Base-by-base conservation (phyloP, 306 rosid genomes). In the Ormosia emarginata region DNA sequence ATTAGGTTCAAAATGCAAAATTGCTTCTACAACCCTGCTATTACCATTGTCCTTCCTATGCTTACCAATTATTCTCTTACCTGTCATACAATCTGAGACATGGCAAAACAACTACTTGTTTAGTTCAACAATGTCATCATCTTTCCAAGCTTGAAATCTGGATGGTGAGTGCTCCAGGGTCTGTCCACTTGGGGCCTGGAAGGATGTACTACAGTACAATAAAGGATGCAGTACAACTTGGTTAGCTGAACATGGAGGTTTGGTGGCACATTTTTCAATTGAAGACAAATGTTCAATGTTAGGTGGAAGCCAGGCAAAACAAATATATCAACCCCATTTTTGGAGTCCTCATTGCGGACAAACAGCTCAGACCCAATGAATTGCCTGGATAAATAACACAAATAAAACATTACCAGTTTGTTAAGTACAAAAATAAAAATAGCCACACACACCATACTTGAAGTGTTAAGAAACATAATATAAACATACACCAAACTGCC, bases 211-310 rank as follows among this genome's bases (percentile, higher is more conserved):
- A 24, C 24, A 24, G 24, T 24, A 24, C 24, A 24, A 24, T 24
- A 24, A 44, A 44, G 15, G 53, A 12, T 47, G 3, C 53, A 10
- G 53, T n/a, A 47, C n/a, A 47, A 13, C 18, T 12, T 76, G 14
- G 50, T 78, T 2, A 29, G 59, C 75, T 6, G 71, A 72, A 79
- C 82, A 55, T 37, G 62, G 56, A 74, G 74, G 56, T 86, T 67
- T 9, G 86, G 40, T 0, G 86, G 57, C 46, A 80, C 50, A 65
- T 91, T 88, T 79, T 81, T 87, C 64, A 91, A 69, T 70, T 91
- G 94, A 81, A 91, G 88, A 72, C 92, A 91, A 10, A 90, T 76
- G 83, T 87, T 81, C 64, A 87, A 69, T 24, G 92, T 86, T 49
- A 91, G 87, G 61, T 17, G 81, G 83, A 59, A 69, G 83, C 97